Conservation (phyloP, 345 rosid genomes). For the Populus euphratica region DNA sequence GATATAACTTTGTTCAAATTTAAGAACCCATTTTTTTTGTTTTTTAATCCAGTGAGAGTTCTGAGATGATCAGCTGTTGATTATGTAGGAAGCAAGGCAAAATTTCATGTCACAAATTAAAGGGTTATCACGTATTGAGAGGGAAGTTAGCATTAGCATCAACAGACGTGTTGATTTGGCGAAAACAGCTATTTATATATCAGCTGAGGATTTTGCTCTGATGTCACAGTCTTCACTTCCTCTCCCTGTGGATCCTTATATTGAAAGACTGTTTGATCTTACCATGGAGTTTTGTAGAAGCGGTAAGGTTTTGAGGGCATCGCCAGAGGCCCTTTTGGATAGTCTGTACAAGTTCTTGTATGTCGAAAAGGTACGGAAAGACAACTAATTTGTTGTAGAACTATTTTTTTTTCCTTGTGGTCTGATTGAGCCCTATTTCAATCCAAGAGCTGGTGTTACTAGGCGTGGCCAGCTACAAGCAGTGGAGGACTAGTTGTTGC, state of each 20-base stretch:
- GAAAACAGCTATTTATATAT: slow-evolving; percentile 49
- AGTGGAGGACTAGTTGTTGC: no score
- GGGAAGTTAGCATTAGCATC: slow-evolving; percentile 55
- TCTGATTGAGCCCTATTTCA: no score
- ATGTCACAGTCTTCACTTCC: slow-evolving; percentile 60
- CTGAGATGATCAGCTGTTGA: neutral
- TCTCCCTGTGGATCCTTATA: slow-evolving; percentile 56
- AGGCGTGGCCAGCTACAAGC: no score
- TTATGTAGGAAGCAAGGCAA: slow-evolving; percentile 46
- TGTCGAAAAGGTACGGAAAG: slow-evolving; percentile 39
- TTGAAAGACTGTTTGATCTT: slow-evolving; percentile 51
- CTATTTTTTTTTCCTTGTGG: no score
- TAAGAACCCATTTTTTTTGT: no score
- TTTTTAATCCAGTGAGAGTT: neutral
- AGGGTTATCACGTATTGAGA: slow-evolving; percentile 42
- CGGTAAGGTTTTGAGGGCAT: slow-evolving; percentile 26
- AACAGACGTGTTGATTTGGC: slow-evolving; percentile 56
- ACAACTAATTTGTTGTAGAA: neutral
- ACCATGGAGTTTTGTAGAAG: slow-evolving; percentile 50
- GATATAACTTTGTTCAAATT: no score
- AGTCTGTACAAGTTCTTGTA: slow-evolving; percentile 46
- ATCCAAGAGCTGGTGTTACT: no score
- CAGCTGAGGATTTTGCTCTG: slow-evolving; percentile 68
- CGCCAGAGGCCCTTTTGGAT: slow-evolving; percentile 45
- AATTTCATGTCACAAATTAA: slow-evolving; percentile 38